Evolutionary conservation across 768 basidiomycete species (phyloP).

Genomic region (Tephrocybe sp.): DNA sequence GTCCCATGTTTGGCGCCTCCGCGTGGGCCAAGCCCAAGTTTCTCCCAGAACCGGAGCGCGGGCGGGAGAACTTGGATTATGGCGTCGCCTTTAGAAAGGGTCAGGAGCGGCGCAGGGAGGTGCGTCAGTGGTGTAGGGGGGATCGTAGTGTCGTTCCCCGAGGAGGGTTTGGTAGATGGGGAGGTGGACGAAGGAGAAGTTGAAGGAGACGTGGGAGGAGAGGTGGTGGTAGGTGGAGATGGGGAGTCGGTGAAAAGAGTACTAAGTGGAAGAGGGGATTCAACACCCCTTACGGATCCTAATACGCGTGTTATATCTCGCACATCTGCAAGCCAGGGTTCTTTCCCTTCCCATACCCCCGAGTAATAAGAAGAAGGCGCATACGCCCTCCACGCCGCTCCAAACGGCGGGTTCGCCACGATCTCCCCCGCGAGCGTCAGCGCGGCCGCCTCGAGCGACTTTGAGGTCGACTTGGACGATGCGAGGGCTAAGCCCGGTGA

Average conservation of each 20-base stretch:
- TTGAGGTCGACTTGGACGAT: slow-evolving; percentile 42
- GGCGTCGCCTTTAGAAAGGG: slow-evolving; percentile 29
- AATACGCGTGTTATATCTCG: slow-evolving; percentile 43
- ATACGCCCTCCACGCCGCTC: slow-evolving; percentile 60
- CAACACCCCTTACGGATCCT: slow-evolving; percentile 33
- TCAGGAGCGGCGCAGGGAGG: background rate
- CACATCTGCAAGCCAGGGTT: slow-evolving; percentile 67
- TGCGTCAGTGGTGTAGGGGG: background rate
- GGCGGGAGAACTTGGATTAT: slow-evolving; percentile 70
- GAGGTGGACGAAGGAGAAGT: too few relatives aligned
- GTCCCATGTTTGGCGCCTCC: slow-evolving; percentile 71
- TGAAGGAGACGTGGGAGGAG: too few relatives aligned
- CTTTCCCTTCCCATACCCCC: slow-evolving; percentile 25
- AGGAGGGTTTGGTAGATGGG: too few relatives aligned
- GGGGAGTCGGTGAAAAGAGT: too few relatives aligned
- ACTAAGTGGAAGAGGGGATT: slow-evolving; percentile 44
- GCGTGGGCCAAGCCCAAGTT: slow-evolving; percentile 71
- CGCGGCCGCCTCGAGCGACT: slow-evolving; percentile 67
- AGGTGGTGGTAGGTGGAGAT: too few relatives aligned
- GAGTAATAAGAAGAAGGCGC: too few relatives aligned
- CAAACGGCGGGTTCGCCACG: slow-evolving; percentile 74
- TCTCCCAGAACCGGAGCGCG: slow-evolving; percentile 84
- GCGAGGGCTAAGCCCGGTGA: slow-evolving; percentile 76
- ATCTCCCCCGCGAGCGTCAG: slow-evolving; percentile 63
- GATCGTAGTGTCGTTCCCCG: too few relatives aligned